These are phyloP conservation scores for Quillaja saponaria DNA, from an alignment of 306 rosid genomes.

Conservation along the genomic window DNA sequence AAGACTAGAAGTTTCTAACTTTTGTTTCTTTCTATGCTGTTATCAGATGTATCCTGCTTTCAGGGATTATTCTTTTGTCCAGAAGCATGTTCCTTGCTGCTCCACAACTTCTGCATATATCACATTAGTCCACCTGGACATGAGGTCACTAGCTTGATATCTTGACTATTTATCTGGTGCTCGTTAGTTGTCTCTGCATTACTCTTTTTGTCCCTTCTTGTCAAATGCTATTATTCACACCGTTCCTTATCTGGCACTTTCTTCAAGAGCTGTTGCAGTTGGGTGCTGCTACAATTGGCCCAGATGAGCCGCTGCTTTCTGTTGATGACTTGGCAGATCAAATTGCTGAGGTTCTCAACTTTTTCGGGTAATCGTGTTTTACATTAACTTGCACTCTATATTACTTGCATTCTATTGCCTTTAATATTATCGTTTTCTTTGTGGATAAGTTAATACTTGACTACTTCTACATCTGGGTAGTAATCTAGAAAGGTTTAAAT, in stretches of 20 bases:
- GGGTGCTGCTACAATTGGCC: constrained; percentile 73
- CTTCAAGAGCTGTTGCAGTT: constrained; percentile 83
- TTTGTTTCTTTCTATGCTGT: constrained; percentile 35
- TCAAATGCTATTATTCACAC: constrained; percentile 33
- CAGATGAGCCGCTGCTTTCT: constrained; percentile 63
- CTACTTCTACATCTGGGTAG: constrained; percentile 11
- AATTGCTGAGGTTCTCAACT: constrained; percentile 86
- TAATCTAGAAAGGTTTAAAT: constrained; percentile 22
- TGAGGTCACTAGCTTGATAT: constrained; percentile 70
- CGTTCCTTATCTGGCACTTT: constrained; percentile 52
- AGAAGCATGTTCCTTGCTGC: constrained; percentile 82
- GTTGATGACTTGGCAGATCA: constrained; percentile 96
- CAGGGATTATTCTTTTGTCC: constrained; percentile 93
- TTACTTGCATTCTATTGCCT: constrained; percentile 15
- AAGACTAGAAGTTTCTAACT: no score
- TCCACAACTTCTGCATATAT: constrained; percentile 95
- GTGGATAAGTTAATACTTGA: constrained; percentile 4
- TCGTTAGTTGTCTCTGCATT: constrained; percentile 22
- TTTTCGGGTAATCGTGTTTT: constrained; percentile 66
- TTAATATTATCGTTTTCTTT: neutral
- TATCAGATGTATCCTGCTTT: constrained; percentile 93
- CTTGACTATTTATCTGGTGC: constrained; percentile 26
- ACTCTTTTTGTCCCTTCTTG: constrained; percentile 11
- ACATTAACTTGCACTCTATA: constrained; percentile 3
- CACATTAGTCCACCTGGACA: constrained; percentile 98